phyloP scores from a whole-genome alignment of 1,284 basidiomycete genomes.

The Taiwanofungus camphoratus region DNA sequence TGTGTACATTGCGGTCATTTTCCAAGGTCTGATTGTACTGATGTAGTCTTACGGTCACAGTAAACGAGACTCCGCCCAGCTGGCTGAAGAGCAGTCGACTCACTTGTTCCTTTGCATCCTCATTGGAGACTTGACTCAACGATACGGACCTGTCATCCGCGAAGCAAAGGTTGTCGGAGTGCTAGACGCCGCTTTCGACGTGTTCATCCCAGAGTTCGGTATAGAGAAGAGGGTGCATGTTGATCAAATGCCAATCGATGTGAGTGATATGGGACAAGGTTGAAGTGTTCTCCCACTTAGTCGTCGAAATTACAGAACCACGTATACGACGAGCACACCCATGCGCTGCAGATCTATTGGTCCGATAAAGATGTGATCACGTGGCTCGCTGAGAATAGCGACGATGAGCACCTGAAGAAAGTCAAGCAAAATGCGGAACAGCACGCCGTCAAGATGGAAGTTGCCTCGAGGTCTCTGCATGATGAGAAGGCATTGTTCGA shows the following conservation, averaged over 20 bases:
- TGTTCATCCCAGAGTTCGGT: constrained; percentile 88
- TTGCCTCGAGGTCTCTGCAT: constrained; percentile 70
- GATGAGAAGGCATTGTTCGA: constrained; percentile 88
- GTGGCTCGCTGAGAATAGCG: constrained; percentile 91
- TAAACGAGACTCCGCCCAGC: constrained; percentile 83
- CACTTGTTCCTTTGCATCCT: constrained; percentile 95
- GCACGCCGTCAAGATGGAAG: constrained; percentile 83
- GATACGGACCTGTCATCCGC: constrained; percentile 92
- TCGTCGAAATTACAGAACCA: constrained; percentile 55
- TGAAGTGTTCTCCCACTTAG: neutral
- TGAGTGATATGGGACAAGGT: constrained; percentile 31
- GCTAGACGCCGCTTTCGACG: constrained; percentile 94
- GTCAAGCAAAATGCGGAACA: constrained; percentile 86
- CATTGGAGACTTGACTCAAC: constrained; percentile 87
- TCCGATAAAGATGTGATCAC: constrained; percentile 86
- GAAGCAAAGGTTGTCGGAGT: constrained; percentile 92
- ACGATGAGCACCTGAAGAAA: constrained; percentile 90
- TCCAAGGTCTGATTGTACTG: constrained; percentile 5
- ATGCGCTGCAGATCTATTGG: constrained; percentile 91
- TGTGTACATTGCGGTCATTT: constrained; percentile 33
- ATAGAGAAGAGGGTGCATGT: constrained; percentile 99
- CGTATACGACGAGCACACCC: constrained; percentile 88
- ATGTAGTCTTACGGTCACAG: constrained; percentile 34
- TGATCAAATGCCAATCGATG: constrained; percentile 97
- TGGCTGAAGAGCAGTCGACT: constrained; percentile 94